Base-by-base conservation (phyloP, 306 rosid species). In the Casuarina cunninghamiana region DNA sequence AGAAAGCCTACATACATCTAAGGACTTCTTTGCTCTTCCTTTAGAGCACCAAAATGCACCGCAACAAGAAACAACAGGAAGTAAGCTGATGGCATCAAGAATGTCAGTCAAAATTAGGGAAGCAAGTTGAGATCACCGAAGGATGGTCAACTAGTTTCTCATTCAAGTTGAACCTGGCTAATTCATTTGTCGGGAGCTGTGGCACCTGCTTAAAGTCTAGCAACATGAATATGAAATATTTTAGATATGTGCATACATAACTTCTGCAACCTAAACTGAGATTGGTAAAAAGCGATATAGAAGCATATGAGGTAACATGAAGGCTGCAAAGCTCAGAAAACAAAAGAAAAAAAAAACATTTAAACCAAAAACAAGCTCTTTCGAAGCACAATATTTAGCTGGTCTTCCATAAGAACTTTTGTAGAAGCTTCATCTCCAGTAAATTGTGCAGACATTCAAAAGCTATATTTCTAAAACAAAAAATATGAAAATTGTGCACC, bases 401-500 rank as follows among this genome's bases (percentile, higher is more conserved):
- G 10, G 45, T 37, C 37, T 62, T 35, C 69, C 32, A 37, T 37
- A 62, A 11, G 3, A 35, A 26, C 35, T 58, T 58, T 26, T 19
- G 62, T 21, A 58, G 19, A 58, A 58, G 65, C 65, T n/a, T 58
- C 35, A 26, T 58, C 32, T 10, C 45, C 6, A 62, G n/a, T 10
- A 11, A 2, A 12, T 66, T 48, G 11, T 35, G 43, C 19, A 62
- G 69, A 62, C 69, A 35, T 62, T 62, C 69, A 37, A 3, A 12
- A 53, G 43, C 62, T 49, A 49, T 21, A 48, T 6, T 76, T 44
- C 13, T 50, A n/a, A 60, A 70, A 35, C 17, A 72, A 76, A 35
- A 73, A n/a, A 35, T 2, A 61, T 12, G 66, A 21, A 68, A 21
- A 53, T 49, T 45, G 69, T 26, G 1, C 32, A 26, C 32, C 32